Evolutionary conservation across 2,329 filamentous ascomycete genomes (phyloP), one percentile per base, ranked within the genome.

Genomic region (Microdochium trichocladiopsis): DNA sequence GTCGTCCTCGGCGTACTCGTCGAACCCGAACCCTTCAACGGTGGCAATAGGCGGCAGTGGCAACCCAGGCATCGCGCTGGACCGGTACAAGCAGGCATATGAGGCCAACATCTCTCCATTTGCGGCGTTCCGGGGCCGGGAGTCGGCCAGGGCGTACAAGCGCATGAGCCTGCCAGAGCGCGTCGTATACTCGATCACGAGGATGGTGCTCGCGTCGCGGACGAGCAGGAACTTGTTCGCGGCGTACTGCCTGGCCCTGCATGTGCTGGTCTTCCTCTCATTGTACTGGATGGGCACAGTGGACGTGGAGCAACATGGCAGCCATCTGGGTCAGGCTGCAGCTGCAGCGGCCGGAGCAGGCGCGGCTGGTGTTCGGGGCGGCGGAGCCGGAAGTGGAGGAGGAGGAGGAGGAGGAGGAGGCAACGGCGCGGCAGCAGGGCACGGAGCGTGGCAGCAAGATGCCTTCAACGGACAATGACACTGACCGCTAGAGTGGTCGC

Each of bases 81-180:
- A 96, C 68, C 83, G 91, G 48, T 99, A 99, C 70, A 83, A 88
- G 55, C 87, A 90, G 53, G 90, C 91, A 11, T 99, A 99, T 72
- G 94, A 99, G 72, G 89, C 88, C 43, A 95, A 94, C 63, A 87
- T 99, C 49, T 96, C 91, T 11, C 94, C 94, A 0, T 99, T 99
- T 67, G 92, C 93, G 24, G 91, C 91, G 2, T 99, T 99, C 73
- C 80, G 93, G 47, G 92, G 93, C n/a, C 83, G 93, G 50, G 95
- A 99, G 72, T 92, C 88, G 36, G 87, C 90, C 6, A 79, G 95
- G 48, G 94, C 93, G 1, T 92, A 96, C 69, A 90, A 91, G 63
- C 84, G 92, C 43, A 95, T 99, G 91, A 93, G 86, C 62, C 73
- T 96, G 9, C 91, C 92, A 0, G 94, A 99, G 69, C 79, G 94